A percentile compares a stretch with the other conserved stretches of the same genome.
phyloP scores from a whole-genome alignment of 2,329 filamentous ascomycete genomes.

The Aspergillus sp. region DNA sequence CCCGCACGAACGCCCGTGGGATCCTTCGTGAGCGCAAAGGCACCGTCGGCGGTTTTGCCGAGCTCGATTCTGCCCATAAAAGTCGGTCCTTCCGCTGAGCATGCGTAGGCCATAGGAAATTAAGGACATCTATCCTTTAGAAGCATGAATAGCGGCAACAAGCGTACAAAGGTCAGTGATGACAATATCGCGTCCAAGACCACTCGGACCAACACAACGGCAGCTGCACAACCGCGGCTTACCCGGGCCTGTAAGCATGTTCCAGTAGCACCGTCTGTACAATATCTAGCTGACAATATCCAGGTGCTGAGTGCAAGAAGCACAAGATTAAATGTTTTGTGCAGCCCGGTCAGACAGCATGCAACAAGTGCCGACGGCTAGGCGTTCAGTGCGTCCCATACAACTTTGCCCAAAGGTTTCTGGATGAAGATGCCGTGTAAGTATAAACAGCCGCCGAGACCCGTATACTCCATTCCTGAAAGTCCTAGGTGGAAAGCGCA shows the following conservation, averaged over 20 bases:
- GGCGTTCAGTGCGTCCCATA: conserved; percentile 9
- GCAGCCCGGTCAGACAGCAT: conserved; percentile 17
- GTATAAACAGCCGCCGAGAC: not conserved
- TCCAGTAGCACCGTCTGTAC: not conserved
- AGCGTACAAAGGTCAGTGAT: not conserved
- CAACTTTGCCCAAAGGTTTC: conserved; percentile 10
- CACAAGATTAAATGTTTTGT: conserved; percentile 10
- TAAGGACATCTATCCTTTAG: too few species aligned
- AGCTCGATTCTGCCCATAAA: not conserved
- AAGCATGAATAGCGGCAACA: not conserved
- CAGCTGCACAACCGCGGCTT: not conserved
- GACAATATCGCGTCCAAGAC: not conserved
- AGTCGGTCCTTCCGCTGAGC: not conserved
- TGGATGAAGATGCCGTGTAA: conserved; percentile 10
- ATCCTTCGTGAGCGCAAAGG: too few species aligned
- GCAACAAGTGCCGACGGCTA: conserved; percentile 1
- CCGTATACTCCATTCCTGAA: too few species aligned
- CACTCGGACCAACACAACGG: not conserved
- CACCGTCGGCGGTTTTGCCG: not conserved
- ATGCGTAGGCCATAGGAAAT: not conserved
- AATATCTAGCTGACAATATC: not conserved
- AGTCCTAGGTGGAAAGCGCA: conserved; percentile 9
- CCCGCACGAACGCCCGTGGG: too few species aligned
- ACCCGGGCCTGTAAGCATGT: not conserved
- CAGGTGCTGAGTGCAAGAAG: conserved; percentile 10